Evolutionary conservation across 2,329 filamentous ascomycete species (phyloP).

Genomic region (Botrytis galanthina): DNA sequence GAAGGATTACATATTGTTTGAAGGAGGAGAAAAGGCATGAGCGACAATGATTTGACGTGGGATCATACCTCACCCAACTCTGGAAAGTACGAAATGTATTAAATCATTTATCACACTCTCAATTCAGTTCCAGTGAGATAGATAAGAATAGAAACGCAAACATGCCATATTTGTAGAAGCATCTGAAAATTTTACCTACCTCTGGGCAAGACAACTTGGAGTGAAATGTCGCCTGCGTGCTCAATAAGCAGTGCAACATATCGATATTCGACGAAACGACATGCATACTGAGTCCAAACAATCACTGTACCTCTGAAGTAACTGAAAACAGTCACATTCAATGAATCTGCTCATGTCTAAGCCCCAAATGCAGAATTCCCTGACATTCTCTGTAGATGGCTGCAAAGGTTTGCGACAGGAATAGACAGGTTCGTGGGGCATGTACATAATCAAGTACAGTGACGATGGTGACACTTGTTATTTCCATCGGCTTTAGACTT

Average conservation of each 20-base stretch:
- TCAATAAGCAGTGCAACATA: neutral
- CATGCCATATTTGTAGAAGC: neutral
- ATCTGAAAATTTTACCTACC: neutral
- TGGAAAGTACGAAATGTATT: neutral
- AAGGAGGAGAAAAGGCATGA: neutral
- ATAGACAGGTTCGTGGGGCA: neutral
- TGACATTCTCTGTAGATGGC: neutral
- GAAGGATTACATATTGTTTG: neutral
- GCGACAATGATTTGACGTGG: neutral
- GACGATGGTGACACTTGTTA: neutral
- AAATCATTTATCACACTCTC: neutral
- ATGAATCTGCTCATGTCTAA: neutral
- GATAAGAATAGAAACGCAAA: neutral
- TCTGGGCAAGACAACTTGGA: neutral
- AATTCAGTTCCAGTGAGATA: neutral
- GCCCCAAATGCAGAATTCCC: neutral
- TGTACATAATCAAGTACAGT: conserved; percentile 1
- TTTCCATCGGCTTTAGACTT: neutral
- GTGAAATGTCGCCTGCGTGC: neutral
- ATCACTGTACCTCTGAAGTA: neutral
- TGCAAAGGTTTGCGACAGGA: neutral
- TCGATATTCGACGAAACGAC: conserved; percentile 1
- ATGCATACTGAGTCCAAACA: neutral
- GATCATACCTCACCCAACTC: neutral
- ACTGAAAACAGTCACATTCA: neutral